Evolutionary conservation across 1,284 basidiomycete genomes (phyloP).

Genomic region (Heterobasidion annosum): DNA sequence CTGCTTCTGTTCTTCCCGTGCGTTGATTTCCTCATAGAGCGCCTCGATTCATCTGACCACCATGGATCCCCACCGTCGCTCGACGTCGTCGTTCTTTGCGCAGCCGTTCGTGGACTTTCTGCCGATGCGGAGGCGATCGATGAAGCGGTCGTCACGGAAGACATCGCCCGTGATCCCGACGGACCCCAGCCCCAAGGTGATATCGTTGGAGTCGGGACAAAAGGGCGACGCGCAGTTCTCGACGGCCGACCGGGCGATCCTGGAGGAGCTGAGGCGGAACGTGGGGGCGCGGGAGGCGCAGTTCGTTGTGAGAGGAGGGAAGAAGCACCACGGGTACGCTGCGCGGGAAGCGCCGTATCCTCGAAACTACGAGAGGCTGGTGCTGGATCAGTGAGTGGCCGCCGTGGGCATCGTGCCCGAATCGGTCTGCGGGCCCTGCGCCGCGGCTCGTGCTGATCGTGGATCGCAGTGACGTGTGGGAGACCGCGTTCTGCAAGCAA

Average conservation of each 20-base stretch:
- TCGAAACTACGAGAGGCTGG: constrained; percentile 47
- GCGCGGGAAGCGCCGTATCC: constrained; percentile 54
- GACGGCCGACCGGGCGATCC: constrained; percentile 49
- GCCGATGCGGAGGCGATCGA: not conserved
- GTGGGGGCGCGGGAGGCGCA: constrained; percentile 42
- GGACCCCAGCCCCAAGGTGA: not conserved
- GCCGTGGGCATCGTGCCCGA: not conserved
- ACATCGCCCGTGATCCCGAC: no score
- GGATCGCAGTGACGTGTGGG: constrained; percentile 54
- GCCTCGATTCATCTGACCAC: not conserved
- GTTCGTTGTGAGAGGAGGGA: constrained; percentile 42
- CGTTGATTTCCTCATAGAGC: not conserved
- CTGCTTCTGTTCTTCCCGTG: constrained; percentile 6
- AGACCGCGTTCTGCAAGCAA: constrained; percentile 43
- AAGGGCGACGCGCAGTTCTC: constrained; percentile 26
- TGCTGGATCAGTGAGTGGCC: constrained; percentile 50
- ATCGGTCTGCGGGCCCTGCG: not conserved
- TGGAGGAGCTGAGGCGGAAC: constrained; percentile 42
- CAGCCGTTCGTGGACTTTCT: not conserved
- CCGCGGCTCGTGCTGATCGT: constrained; percentile 6
- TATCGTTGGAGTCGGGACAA: not conserved
- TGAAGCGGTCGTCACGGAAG: not conserved
- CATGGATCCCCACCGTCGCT: not conserved
- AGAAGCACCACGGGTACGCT: constrained; percentile 46
- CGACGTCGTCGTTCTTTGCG: not conserved